These are phyloP conservation scores for Tardiomyces depauwii DNA, from an alignment of 1,139 yeast species.

Conservation along the genomic window DNA sequence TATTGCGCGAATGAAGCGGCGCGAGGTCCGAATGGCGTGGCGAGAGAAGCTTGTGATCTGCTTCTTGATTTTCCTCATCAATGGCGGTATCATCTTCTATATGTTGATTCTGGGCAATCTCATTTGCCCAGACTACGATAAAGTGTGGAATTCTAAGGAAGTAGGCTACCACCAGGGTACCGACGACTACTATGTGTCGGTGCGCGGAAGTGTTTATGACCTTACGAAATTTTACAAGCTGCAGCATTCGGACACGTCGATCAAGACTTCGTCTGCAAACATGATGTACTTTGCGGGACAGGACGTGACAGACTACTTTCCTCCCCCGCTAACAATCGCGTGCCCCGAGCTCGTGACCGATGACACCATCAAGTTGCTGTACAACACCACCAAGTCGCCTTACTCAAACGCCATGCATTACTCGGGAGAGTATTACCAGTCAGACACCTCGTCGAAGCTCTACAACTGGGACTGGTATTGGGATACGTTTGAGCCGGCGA, in stretches of 20 bases:
- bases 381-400: constrained; percentile 21
- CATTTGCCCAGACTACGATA: constrained; percentile 30
- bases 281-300: constrained; percentile 31
- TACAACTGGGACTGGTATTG: constrained; percentile 28
- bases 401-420: constrained; percentile 21
- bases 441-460: constrained; percentile 20
- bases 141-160: constrained; percentile 29
- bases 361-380: constrained; percentile 16
- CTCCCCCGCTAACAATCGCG: constrained; percentile 30
- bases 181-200: constrained; percentile 27
- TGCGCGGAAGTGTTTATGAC: constrained; percentile 31
- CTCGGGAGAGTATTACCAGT: constrained; percentile 21
- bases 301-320: constrained; percentile 29
- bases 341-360: constrained; percentile 29
- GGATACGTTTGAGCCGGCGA: constrained; percentile 24
- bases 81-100: constrained; percentile 29
- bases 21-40: constrained; percentile 32
- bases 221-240: constrained; percentile 28
- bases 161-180: constrained; percentile 27
- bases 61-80: constrained; percentile 23
- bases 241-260: constrained; percentile 30
- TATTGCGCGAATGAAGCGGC: constrained; percentile 27
- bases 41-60: constrained; percentile 29
- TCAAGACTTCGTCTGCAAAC: constrained; percentile 18
- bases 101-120: constrained; percentile 29